Percentiles rank a stretch among this genome's conserved stretches.
Evolutionary conservation across 805 yeast species (phyloP).

Genomic region (Candida suzukii): DNA sequence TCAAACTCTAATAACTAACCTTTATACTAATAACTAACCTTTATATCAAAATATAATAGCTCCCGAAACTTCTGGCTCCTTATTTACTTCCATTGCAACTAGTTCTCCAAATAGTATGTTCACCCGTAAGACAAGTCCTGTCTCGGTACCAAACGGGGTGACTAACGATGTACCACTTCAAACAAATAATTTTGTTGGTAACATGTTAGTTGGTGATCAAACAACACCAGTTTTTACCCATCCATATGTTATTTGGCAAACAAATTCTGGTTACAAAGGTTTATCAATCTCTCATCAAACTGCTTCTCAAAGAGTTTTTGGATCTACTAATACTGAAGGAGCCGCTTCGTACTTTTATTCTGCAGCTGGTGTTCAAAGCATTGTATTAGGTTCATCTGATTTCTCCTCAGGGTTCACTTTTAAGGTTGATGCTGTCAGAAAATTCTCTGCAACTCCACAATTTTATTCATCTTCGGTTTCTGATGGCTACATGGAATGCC

Average conservation of each 20-base stretch:
- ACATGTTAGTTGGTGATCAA: slow-evolving; percentile 57
- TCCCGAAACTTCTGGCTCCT: slow-evolving; percentile 27
- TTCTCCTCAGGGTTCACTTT: slow-evolving; percentile 19
- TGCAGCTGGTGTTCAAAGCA: slow-evolving; percentile 47
- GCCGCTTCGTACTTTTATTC: slow-evolving; percentile 56
- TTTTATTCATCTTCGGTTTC: slow-evolving; percentile 6
- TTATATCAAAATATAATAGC: slow-evolving; percentile 4
- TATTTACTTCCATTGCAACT: slow-evolving; percentile 34
- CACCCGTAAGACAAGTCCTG: slow-evolving; percentile 19
- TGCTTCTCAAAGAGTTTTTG: slow-evolving; percentile 53
- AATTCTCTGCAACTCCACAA: slow-evolving; percentile 14
- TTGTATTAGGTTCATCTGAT: slow-evolving; percentile 40
- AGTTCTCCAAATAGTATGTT: slow-evolving; percentile 39
- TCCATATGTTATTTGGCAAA: slow-evolving; percentile 66
- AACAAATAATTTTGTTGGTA: slow-evolving; percentile 72
- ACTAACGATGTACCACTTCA: slow-evolving; percentile 31
- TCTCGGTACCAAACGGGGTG: slow-evolving; percentile 17
- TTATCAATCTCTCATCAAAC: slow-evolving; percentile 59
- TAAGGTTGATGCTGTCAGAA: slow-evolving; percentile 10
- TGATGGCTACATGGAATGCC: slow-evolving; percentile 40
- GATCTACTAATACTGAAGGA: slow-evolving; percentile 37
- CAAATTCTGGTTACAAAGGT: slow-evolving; percentile 42
- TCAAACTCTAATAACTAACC: background rate
- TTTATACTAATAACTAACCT: background rate
- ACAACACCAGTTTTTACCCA: slow-evolving; percentile 66